Evolutionary conservation across 805 yeast species (phyloP), one percentile per base, ranked within the genome.

Genomic region (Lipomyces chichibuensis): DNA sequence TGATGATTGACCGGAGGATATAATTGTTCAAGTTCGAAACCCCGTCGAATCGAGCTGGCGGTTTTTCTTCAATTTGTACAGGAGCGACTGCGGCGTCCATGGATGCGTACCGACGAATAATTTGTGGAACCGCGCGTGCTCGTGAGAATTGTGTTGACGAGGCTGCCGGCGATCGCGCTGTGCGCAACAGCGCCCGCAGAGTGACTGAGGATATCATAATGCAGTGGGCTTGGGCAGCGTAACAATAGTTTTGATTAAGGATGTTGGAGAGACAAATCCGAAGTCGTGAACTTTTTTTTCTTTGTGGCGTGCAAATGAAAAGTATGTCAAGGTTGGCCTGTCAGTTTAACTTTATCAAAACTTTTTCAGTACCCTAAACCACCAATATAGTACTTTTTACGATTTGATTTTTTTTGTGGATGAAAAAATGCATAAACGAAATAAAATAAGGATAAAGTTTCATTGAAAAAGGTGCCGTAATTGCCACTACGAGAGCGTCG

Each of bases 21-120:
- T 59, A 11, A n/a, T 32, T 27, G 52, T 57, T 39, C 32, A 62
- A 23, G 46, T 62, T 61, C 25, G 29, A n/a, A 13, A 35, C 23
- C 49, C 11, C 23, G 14, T 43, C 49, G 49, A 43, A 43, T 17
- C 23, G 49, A n/a, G 9, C 49, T 17, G 49, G 37, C 33, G 5
- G 37, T 23, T 29, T 33, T 17, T 29, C 33, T n/a, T 54, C 37
- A 2, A 3, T n/a, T 5, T 8, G 57, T n/a, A 29, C 20, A 2
- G n/a, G n/a, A n/a, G 49, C 49, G 9, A n/a, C 20, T n/a, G 49
- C 13, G 23, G 49, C 20, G 2, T 43, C 23, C 20, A 23, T 43
- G 23, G 49, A 5, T 17, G 49, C 20, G 49, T n/a, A 43, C 20
- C 49, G 49, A 3, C 23, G 9, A 17, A 43, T 17, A 5, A 23